These are phyloP conservation scores for Microbotryum scabiosae DNA, from an alignment of 1,284 basidiomycete species.

Conservation along the genomic window DNA sequence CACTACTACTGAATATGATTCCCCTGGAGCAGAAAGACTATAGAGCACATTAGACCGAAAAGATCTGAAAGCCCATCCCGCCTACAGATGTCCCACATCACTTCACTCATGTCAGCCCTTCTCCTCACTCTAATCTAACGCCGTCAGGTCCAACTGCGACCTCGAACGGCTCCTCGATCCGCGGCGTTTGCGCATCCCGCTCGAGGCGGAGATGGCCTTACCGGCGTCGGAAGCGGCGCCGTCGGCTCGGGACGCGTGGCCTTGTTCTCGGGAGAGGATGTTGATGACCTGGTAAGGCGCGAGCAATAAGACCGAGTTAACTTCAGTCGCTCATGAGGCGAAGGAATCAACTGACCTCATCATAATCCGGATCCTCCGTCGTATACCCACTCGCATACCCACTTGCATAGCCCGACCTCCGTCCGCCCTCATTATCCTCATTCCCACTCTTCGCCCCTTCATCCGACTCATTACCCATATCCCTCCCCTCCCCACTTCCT, in stretches of 20 bases:
- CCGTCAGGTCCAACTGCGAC: conserved; percentile 17
- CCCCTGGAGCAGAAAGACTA: too few relatives aligned
- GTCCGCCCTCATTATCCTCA: conserved; percentile 27
- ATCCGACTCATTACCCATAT: neutral
- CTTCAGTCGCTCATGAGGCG: neutral
- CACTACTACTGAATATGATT: too few relatives aligned
- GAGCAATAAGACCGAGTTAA: neutral
- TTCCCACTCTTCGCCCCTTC: neutral
- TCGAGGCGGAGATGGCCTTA: neutral
- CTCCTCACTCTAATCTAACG: neutral
- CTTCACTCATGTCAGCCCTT: too few relatives aligned
- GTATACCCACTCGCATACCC: conserved; percentile 43
- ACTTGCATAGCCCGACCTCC: conserved; percentile 38
- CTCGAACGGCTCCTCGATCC: conserved; percentile 13
- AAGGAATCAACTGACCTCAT: conserved; percentile 39
- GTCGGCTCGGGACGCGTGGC: neutral
- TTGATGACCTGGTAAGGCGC: conserved; percentile 16
- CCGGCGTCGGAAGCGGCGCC: conserved; percentile 1
- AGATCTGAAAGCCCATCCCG: too few relatives aligned
- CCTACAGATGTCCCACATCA: too few relatives aligned
- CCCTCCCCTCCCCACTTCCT: too few relatives aligned
- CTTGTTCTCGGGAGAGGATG: conserved; percentile 28
- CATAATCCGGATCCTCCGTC: conserved; percentile 45
- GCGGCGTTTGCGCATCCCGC: conserved; percentile 8
- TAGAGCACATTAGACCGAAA: too few relatives aligned